Evolutionary conservation across 2,329 filamentous ascomycete genomes (phyloP).

Genomic region (Neopestalotiopsis sp.): DNA sequence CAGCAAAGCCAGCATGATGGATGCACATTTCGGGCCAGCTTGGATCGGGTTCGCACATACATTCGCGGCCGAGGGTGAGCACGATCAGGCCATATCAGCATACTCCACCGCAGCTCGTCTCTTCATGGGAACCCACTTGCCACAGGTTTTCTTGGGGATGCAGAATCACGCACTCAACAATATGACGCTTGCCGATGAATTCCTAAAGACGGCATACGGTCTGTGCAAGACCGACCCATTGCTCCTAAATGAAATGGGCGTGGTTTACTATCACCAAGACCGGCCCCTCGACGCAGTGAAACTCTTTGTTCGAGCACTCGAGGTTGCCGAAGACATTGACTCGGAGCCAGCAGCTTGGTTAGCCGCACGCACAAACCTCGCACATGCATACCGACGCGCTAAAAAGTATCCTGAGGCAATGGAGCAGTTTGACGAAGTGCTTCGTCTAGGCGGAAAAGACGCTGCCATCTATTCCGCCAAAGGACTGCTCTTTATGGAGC

Average conservation of each 20-base stretch:
- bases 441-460: conserved; percentile 82
- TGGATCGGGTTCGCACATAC: conserved; percentile 99
- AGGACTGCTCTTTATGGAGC: conserved; percentile 82
- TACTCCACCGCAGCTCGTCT: conserved; percentile 94
- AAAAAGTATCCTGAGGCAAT: conserved; percentile 75
- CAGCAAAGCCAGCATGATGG: conserved; percentile 96
- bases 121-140: conserved; percentile 96
- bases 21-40: conserved; percentile 93
- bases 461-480: conserved; percentile 81
- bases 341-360: conserved; percentile 84
- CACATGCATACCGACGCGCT: conserved; percentile 81
- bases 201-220: conserved; percentile 85
- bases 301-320: conserved; percentile 79
- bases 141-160: conserved; percentile 96
- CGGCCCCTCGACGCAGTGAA: conserved; percentile 76
- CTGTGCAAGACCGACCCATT: conserved; percentile 86
- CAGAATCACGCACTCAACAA: conserved; percentile 97
- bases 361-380: conserved; percentile 85
- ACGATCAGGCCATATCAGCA: conserved; percentile 96
- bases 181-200: conserved; percentile 91
- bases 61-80: conserved; percentile 95
- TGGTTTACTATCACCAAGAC: conserved; percentile 94
- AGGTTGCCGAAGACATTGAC: conserved; percentile 79
- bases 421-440: conserved; percentile 83
- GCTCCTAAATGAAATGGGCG: conserved; percentile 92